Conservation (phyloP, 495 filamentous ascomycete genomes). For the Podospora didyma region DNA sequence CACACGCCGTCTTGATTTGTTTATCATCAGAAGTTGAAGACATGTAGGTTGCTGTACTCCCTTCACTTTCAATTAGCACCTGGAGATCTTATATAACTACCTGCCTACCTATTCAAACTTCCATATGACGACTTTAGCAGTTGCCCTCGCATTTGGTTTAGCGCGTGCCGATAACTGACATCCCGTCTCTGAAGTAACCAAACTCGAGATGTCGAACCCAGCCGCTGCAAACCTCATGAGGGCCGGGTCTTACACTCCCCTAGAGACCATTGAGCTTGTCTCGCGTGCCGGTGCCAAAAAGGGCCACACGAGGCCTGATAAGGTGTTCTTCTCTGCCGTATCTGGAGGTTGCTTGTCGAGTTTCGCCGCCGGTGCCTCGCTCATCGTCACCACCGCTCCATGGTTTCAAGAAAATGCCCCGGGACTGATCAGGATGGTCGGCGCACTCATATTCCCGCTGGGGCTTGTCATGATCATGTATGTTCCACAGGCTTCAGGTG, state of each 20-base stretch:
- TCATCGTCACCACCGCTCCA: slow-evolving; percentile 51
- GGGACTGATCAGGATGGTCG: slow-evolving; percentile 54
- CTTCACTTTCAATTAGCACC: too few relatives aligned
- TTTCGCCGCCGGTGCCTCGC: slow-evolving; percentile 48
- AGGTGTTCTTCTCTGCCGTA: slow-evolving; percentile 51
- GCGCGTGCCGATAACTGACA: background rate
- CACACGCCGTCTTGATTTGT: too few relatives aligned
- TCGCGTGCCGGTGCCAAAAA: slow-evolving; percentile 44
- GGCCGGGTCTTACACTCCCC: slow-evolving; percentile 33
- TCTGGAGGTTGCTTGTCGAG: slow-evolving; percentile 51
- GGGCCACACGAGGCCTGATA: slow-evolving; percentile 50
- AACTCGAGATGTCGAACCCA: background rate
- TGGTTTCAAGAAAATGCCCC: slow-evolving; percentile 61
- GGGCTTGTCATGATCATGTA: slow-evolving; percentile 55
- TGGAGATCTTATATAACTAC: too few relatives aligned
- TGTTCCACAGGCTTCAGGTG: background rate
- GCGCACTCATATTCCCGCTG: slow-evolving; percentile 54
- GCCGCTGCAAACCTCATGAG: background rate
- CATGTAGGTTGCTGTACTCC: too few relatives aligned
- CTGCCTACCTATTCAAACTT: background rate
- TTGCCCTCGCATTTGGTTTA: background rate
- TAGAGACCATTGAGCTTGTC: slow-evolving; percentile 44
- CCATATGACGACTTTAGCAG: background rate
- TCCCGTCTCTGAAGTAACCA: too few relatives aligned
- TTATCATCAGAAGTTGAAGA: too few relatives aligned